phyloP scores from a whole-genome alignment of 1,284 basidiomycete species.

The Porogramme epimiltina region DNA sequence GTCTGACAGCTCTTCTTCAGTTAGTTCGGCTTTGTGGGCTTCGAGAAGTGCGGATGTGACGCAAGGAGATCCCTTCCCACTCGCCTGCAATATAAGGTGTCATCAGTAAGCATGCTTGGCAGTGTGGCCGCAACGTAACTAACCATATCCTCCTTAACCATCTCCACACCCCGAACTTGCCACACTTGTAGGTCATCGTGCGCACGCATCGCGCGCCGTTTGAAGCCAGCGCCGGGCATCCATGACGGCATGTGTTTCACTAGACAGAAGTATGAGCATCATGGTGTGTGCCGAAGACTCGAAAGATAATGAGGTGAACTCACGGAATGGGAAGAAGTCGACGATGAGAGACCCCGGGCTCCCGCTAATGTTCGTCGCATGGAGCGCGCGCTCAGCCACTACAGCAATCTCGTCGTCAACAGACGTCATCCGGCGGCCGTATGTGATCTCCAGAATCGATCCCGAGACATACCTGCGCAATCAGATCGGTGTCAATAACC shows the following conservation, averaged over 20 bases:
- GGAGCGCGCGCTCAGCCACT: slow-evolving; percentile 17
- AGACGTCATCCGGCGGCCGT: slow-evolving; percentile 17
- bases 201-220: slow-evolving; percentile 11
- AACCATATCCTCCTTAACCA: slow-evolving; percentile 20
- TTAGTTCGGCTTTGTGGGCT: slow-evolving; percentile 1
- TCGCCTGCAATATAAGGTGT: too few relatives aligned
- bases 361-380: slow-evolving; percentile 17
- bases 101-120: too few relatives aligned
- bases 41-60: slow-evolving; percentile 1
- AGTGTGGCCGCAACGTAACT: background rate
- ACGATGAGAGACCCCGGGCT: slow-evolving; percentile 23
- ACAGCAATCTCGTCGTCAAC: slow-evolving; percentile 18
- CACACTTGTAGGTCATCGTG: slow-evolving; percentile 10
- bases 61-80: background rate
- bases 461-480: slow-evolving; percentile 8
- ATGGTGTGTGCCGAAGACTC: too few relatives aligned
- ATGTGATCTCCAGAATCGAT: slow-evolving; percentile 19
- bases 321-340: slow-evolving; percentile 26
- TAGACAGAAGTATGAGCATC: slow-evolving; percentile 1
- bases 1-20: slow-evolving; percentile 10
- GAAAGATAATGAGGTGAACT: too few relatives aligned
- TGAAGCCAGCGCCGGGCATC: slow-evolving; percentile 20
- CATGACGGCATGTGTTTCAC: slow-evolving; percentile 18
- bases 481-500: too few relatives aligned
- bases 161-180: slow-evolving; percentile 19